These are phyloP conservation scores for Aspergillus funiculosus DNA, from an alignment of 495 filamentous ascomycete species.

Conservation along the genomic window DNA sequence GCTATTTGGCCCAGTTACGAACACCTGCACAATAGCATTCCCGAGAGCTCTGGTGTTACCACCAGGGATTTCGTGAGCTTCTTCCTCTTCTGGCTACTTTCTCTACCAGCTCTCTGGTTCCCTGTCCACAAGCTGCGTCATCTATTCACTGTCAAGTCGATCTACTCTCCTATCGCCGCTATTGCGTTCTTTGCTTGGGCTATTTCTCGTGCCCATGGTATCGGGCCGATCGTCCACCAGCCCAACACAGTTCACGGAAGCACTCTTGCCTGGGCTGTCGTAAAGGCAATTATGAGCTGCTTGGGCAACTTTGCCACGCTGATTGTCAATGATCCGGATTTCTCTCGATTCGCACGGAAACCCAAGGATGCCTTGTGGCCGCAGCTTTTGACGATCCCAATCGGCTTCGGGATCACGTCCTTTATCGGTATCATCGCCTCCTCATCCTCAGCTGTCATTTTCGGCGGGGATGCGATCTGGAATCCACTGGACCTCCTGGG, in stretches of 20 bases:
- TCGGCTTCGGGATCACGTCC: conserved; percentile 81
- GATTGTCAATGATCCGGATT: conserved; percentile 76
- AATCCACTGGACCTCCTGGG: conserved; percentile 74
- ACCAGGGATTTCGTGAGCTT: conserved; percentile 74
- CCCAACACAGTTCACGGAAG: conserved; percentile 57
- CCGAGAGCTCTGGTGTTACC: conserved; percentile 59
- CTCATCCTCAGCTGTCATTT: conserved; percentile 76
- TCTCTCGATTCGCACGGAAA: conserved; percentile 76
- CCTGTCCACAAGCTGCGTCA: conserved; percentile 60
- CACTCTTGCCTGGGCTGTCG: conserved; percentile 71
- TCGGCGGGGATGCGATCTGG: conserved; percentile 70
- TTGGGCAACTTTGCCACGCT: conserved; percentile 93
- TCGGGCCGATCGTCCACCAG: conserved; percentile 81
- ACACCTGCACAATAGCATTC: conserved; percentile 61
- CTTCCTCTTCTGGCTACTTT: conserved; percentile 77
- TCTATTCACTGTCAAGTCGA: conserved; percentile 87
- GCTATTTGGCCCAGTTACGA: conserved; percentile 71
- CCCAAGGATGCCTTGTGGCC: conserved; percentile 84
- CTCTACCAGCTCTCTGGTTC: conserved; percentile 79
- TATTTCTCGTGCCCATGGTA: conserved; percentile 72
- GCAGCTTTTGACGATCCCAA: conserved; percentile 79
- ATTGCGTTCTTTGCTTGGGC: conserved; percentile 90
- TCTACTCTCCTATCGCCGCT: conserved; percentile 75
- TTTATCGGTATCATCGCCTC: conserved; percentile 94
- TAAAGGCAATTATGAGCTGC: conserved; percentile 78